Base-by-base conservation (phyloP, 768 basidiomycete genomes). In the Suillus sp. region DNA sequence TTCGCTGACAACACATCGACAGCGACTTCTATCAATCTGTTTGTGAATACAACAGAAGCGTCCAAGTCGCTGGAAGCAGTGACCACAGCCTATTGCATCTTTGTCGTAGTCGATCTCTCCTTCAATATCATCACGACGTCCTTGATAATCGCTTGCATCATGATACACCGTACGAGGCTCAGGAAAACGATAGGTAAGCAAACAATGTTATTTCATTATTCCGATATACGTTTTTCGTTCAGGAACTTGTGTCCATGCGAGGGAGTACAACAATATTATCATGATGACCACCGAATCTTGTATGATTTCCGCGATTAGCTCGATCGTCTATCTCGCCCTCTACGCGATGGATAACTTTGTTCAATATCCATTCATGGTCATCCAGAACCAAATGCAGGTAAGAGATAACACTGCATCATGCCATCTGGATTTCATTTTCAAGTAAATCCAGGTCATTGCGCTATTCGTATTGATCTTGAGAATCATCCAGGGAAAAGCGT, bases 371-470 rank as follows among this genome's bases (percentile, higher is more conserved):
- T 61, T 63, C 60, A 35, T 63, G n/a, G 45, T 11, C 32, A 37
- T 59, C 18, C 50, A 48, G 43, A 40, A 32, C 30, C 62, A 61
- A 53, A 59, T 63, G 32, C 47, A 53, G 59, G 62, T 63, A 61
- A 50, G 45, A 22, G 35, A 37, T 55, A 1, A 18, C 42, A 59
- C 25, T 14, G 30, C 18, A 14, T 45, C 9, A 5, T 48, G 10
- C 22, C 0, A 18, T 18, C 25, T 38, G 7, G 13, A 5, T n/a
- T 14, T 37, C 38, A 45, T 38, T 34, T 48, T 48, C 0, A 51
- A 32, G 8, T 10, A 16, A 35, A 37, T 35, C 2, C 22, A 63
- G 62, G 51, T 61, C 50, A 61, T 63, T 14, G 59, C 62, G 4
- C 60, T 38, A 11, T 40, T 63, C 22, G 20, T 63, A 16, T 50